Conservation (phyloP, 2,329 filamentous ascomycete species). For the Diaporthe humulicola region DNA sequence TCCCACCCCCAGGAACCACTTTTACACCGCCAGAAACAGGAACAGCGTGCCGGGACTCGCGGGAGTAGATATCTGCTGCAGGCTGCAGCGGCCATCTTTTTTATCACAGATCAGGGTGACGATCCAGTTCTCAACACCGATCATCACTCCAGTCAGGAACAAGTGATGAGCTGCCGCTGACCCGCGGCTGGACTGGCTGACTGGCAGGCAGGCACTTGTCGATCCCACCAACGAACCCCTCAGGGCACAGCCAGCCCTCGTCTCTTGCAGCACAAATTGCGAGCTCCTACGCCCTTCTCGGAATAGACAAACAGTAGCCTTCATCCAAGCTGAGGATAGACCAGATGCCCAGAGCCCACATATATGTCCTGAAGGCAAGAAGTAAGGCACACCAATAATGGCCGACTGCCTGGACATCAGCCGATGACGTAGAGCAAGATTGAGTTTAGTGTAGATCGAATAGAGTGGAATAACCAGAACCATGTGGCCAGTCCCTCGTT, state of each 20-base stretch:
- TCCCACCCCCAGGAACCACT: slow-evolving; percentile 4
- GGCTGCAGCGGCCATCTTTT: background rate
- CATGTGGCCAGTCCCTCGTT: background rate
- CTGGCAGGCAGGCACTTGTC: background rate
- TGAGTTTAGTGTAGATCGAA: background rate
- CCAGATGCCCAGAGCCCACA: slow-evolving; percentile 8
- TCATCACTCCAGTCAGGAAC: background rate
- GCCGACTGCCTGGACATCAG: background rate
- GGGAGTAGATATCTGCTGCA: background rate
- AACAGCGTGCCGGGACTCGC: background rate
- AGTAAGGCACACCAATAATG: background rate
- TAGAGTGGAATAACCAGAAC: background rate
- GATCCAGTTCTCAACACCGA: background rate
- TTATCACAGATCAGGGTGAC: background rate
- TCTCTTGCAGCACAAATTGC: background rate
- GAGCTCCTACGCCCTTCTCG: slow-evolving; percentile 4
- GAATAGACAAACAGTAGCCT: background rate
- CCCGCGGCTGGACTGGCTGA: background rate
- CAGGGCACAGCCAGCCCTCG: background rate
- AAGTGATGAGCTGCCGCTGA: background rate
- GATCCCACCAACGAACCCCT: background rate
- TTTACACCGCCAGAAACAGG: slow-evolving; percentile 19
- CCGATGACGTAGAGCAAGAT: background rate
- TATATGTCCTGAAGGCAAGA: background rate
- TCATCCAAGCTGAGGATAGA: background rate